phyloP scores from a whole-genome alignment of 140 eudicot genomes.

The Cichorium intybus region DNA sequence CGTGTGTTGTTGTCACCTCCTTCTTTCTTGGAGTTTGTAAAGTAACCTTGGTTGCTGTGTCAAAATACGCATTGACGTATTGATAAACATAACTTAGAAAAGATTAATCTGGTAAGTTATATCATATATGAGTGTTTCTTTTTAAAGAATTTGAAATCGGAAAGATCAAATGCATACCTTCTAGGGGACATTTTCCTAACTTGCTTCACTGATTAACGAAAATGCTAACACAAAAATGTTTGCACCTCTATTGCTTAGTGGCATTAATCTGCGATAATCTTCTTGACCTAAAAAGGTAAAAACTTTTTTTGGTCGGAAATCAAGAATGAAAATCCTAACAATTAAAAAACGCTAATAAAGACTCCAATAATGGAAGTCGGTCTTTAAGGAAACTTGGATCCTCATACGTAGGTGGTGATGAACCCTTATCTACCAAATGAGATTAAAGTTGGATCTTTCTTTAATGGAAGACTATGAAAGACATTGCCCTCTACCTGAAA shows the following conservation, averaged over 20 bases:
- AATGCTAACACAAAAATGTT: conserved; percentile 92
- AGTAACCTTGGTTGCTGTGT: conserved; percentile 59
- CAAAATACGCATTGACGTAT: conserved; percentile 69
- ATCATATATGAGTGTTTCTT: no score
- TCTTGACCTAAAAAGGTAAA: conserved; percentile 63
- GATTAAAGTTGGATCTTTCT: conserved; percentile 89
- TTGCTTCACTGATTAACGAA: conserved; percentile 89
- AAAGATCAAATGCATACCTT: conserved; percentile 51
- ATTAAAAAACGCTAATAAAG: background rate
- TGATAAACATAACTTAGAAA: background rate
- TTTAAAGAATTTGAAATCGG: conserved; percentile 13
- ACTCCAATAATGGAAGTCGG: conserved; percentile 91
- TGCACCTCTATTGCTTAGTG: conserved; percentile 93
- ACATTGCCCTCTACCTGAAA: conserved; percentile 94
- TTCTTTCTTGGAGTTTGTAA: conserved; percentile 59
- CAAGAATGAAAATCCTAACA: conserved; percentile 12
- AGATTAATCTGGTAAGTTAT: background rate
- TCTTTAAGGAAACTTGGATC: conserved; percentile 87
- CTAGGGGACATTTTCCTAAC: conserved; percentile 96
- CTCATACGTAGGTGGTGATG: conserved; percentile 92
- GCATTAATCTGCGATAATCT: conserved; percentile 96
- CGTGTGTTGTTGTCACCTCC: conserved; percentile 39
- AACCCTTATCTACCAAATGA: conserved; percentile 88
- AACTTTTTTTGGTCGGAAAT: conserved; percentile 11
- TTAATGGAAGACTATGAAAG: conserved; percentile 99